Conservation (phyloP, 1,284 basidiomycete species). For the Cutaneotrichosporon cavernicola region DNA sequence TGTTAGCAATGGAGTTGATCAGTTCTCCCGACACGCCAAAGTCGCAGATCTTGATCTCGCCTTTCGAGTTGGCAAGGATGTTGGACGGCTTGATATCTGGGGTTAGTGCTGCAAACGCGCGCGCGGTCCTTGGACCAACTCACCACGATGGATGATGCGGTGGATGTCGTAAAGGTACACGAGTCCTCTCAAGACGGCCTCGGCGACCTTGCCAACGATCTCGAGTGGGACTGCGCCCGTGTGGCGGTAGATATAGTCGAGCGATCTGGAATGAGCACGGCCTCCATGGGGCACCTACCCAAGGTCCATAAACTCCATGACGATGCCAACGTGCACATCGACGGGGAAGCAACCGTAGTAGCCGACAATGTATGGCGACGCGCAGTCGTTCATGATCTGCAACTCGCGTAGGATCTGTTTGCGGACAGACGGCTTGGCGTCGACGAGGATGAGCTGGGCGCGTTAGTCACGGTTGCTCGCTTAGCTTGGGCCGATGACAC, state of each 20-base stretch:
- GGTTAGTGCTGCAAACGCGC: not conserved
- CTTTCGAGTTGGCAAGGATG: conserved; percentile 88
- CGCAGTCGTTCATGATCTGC: conserved; percentile 98
- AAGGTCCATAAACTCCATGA: conserved; percentile 94
- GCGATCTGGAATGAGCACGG: conserved; percentile 51
- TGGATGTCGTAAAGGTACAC: conserved; percentile 99
- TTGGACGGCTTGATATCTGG: conserved; percentile 99
- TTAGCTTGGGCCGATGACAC: not conserved
- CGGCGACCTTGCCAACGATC: conserved; percentile 84
- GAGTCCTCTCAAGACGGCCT: conserved; percentile 88
- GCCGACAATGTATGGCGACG: conserved; percentile 88
- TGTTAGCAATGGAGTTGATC: conserved; percentile 97
- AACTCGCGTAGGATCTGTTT: conserved; percentile 97
- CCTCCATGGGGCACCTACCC: conserved; percentile 29
- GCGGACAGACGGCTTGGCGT: conserved; percentile 93
- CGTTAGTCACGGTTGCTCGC: conserved; percentile 7
- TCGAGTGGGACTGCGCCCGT: conserved; percentile 86
- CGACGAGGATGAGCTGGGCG: conserved; percentile 87
- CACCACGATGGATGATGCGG: conserved; percentile 88
- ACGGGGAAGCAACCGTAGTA: conserved; percentile 95
- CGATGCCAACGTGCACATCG: conserved; percentile 97
- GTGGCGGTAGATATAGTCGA: conserved; percentile 90
- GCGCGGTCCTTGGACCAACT: conserved; percentile 55
- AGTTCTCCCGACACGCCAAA: conserved; percentile 98
- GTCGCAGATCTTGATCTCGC: conserved; percentile 97